Conservation (phyloP, 2,329 filamentous ascomycete genomes). For the Emmonsiellopsis sp. region DNA sequence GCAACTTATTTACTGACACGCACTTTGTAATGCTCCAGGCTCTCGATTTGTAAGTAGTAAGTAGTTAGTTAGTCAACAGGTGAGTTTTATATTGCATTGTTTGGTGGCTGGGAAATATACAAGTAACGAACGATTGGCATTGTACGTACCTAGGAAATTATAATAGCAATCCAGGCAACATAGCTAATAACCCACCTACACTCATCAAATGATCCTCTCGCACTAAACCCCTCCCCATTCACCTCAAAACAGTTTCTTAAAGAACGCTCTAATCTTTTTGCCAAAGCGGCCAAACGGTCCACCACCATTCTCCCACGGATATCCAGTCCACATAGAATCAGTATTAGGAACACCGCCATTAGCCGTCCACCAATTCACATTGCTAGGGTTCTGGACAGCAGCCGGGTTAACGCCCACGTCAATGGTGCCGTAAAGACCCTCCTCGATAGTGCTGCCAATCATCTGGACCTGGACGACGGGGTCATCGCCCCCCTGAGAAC, state of each 20-base stretch:
- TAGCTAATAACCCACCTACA: no score
- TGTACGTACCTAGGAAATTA: no score
- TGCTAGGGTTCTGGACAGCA: constrained; percentile 19
- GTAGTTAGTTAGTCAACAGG: no score
- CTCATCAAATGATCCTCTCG: no score
- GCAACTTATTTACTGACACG: no score
- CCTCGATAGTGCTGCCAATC: constrained; percentile 43
- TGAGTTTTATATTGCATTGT: no score
- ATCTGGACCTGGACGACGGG: constrained; percentile 51
- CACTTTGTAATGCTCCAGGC: no score
- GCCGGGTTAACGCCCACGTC: constrained; percentile 42
- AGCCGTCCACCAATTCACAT: constrained; percentile 24
- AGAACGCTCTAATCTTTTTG: background rate
- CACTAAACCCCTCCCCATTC: no score
- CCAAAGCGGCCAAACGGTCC: background rate
- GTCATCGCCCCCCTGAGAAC: constrained; percentile 42
- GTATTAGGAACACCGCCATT: constrained; percentile 20
- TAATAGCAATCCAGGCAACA: no score
- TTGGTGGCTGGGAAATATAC: no score
- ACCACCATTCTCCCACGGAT: background rate
- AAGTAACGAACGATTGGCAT: no score
- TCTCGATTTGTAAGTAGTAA: no score
- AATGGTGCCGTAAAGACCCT: constrained; percentile 49
- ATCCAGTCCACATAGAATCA: background rate
- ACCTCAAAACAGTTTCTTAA: background rate